phyloP scores from a whole-genome alignment of 1,139 yeast genomes.

The Geotrichum europaeum region DNA sequence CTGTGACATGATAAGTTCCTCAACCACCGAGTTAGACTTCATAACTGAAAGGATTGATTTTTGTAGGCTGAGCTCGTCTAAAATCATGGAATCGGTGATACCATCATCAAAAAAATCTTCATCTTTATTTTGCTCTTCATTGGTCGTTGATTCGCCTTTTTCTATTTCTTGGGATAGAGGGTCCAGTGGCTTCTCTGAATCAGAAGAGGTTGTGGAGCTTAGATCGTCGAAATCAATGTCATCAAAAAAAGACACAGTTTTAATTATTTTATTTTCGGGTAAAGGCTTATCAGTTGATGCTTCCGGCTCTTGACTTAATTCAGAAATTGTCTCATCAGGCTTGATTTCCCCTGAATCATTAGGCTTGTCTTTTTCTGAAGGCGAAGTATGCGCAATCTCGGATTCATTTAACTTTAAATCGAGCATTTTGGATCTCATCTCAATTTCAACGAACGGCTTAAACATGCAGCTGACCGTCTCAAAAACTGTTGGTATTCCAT shows the following conservation, averaged over 20 bases:
- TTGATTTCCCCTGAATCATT: not conserved
- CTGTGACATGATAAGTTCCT: constrained; percentile 4
- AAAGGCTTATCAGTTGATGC: not conserved
- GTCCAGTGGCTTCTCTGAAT: not conserved
- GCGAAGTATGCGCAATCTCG: no score
- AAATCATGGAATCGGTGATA: constrained; percentile 2
- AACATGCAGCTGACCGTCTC: constrained; percentile 26
- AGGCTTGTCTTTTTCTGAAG: not conserved
- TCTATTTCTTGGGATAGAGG: not conserved
- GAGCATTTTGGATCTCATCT: not conserved
- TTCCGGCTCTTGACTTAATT: not conserved
- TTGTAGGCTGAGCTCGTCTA: constrained; percentile 7
- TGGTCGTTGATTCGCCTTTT: not conserved
- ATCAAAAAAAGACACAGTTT: not conserved
- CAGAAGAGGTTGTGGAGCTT: not conserved
- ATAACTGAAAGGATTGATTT: constrained; percentile 7
- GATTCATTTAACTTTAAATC: not conserved
- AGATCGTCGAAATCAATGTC: not conserved
- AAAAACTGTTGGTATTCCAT: constrained; percentile 25
- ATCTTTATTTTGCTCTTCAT: not conserved
- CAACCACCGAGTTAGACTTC: not conserved
- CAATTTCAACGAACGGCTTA: constrained; percentile 2
- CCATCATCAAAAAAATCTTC: not conserved
- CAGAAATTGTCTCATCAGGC: not conserved
- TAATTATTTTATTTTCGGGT: not conserved